phyloP scores from a whole-genome alignment of 78 protist genomes.

The Polysphondylium violaceum region DNA sequence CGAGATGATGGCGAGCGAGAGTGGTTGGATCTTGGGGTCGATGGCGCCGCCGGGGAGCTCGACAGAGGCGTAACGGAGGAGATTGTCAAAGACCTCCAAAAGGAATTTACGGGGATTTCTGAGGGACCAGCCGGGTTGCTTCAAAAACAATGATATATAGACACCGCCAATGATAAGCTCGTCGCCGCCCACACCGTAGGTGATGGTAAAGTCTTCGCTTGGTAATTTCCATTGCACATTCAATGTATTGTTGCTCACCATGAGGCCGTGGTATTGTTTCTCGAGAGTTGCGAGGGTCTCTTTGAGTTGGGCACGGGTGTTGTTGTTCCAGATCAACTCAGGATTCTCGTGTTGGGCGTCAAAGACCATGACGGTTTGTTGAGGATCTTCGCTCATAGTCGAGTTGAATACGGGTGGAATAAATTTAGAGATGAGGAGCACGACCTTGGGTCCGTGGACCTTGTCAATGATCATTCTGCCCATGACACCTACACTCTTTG shows the following conservation, averaged over 20 bases:
- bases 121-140: slow-evolving; percentile 87
- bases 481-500: slow-evolving; percentile 18
- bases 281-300: slow-evolving; percentile 27
- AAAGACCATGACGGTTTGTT: slow-evolving; percentile 73
- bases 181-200: slow-evolving; percentile 35
- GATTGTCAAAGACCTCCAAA: slow-evolving; percentile 51
- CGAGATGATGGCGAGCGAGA: slow-evolving; percentile 33
- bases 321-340: slow-evolving; percentile 87
- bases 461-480: slow-evolving; percentile 76
- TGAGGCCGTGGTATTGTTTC: slow-evolving; percentile 11
- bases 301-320: slow-evolving; percentile 73
- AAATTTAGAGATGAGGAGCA: slow-evolving; percentile 34
- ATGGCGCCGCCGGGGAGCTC: not conserved
- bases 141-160: slow-evolving; percentile 74
- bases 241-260: not conserved
- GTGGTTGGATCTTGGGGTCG: slow-evolving; percentile 51
- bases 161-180: slow-evolving; percentile 87
- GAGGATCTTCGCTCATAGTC: slow-evolving; percentile 85
- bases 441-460: slow-evolving; percentile 74
- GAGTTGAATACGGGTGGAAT: slow-evolving; percentile 88
- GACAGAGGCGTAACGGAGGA: slow-evolving; percentile 4
- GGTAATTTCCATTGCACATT: slow-evolving; percentile 50
- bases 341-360: slow-evolving; percentile 85
- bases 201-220: slow-evolving; percentile 44
- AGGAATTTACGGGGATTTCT: slow-evolving; percentile 84